Evolutionary conservation across 129 eudicot genomes (phyloP).

Genomic region (Flaveria sonorensis): DNA sequence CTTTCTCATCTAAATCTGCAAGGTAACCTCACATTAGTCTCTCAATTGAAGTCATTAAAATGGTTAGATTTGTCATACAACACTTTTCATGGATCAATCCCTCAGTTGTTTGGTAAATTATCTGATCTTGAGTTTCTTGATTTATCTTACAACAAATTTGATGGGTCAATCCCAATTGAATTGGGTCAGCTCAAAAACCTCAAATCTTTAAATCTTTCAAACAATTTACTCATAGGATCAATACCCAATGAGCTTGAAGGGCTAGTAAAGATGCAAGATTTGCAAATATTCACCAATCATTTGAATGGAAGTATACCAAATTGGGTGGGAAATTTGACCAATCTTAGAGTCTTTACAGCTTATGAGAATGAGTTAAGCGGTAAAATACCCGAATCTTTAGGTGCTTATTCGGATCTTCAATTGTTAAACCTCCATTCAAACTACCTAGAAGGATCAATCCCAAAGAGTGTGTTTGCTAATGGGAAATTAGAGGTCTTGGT

Average conservation of each 20-base stretch:
- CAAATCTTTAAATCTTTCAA: constrained; percentile 71
- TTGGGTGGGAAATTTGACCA: constrained; percentile 84
- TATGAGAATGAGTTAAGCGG: constrained; percentile 84
- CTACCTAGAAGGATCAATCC: constrained; percentile 77
- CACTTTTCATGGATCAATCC: constrained; percentile 75
- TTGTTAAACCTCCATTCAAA: constrained; percentile 92
- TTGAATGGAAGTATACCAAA: constrained; percentile 78
- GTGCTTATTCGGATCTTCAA: constrained; percentile 58
- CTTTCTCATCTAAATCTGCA: constrained; percentile 74
- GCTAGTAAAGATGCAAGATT: constrained; percentile 64
- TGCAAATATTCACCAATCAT: constrained; percentile 63
- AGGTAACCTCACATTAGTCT: constrained; percentile 83
- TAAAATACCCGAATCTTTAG: constrained; percentile 66
- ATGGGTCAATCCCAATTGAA: constrained; percentile 61
- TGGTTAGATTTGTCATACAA: constrained; percentile 88
- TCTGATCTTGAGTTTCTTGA: constrained; percentile 93
- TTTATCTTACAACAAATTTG: constrained; percentile 84
- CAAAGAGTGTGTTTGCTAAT: constrained; percentile 64
- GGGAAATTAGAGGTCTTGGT: constrained; percentile 73
- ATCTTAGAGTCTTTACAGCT: constrained; percentile 78
- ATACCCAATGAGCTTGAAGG: constrained; percentile 81
- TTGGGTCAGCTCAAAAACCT: constrained; percentile 64
- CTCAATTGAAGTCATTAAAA: constrained; percentile 74
- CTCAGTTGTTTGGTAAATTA: constrained; percentile 64
- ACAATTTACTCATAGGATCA: constrained; percentile 62